These are phyloP conservation scores for Colletotrichum lini DNA, from an alignment of 2,329 filamentous ascomycete species.

Conservation along the genomic window DNA sequence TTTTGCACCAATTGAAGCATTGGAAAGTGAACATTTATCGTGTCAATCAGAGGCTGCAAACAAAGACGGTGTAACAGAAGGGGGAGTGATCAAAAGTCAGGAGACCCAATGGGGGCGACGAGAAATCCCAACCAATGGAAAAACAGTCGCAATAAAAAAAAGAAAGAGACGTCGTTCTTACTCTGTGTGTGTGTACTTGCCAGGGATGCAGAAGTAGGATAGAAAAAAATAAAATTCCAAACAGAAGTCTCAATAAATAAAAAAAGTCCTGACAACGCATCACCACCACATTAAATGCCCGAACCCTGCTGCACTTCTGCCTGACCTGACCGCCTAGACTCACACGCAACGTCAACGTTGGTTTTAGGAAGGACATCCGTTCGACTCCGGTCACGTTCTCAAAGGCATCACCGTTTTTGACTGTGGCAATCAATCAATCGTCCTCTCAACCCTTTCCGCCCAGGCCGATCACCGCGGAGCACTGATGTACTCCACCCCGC, in stretches of 20 bases:
- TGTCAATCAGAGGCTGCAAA: constrained; percentile 35
- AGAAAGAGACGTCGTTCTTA: not conserved
- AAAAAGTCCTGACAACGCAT: constrained; percentile 62
- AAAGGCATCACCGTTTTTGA: constrained; percentile 11
- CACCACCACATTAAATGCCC: constrained; percentile 62
- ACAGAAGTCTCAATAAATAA: constrained; percentile 33
- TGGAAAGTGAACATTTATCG: constrained; percentile 16
- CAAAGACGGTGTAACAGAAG: constrained; percentile 8
- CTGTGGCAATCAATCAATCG: constrained; percentile 1
- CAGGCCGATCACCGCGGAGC: constrained; percentile 27
- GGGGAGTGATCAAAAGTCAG: not conserved
- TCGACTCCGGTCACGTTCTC: constrained; percentile 12
- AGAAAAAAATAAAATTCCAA: constrained; percentile 32
- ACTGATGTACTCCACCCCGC: constrained; percentile 27
- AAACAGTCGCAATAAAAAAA: constrained; percentile 22
- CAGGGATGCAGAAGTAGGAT: not conserved
- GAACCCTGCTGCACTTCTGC: constrained; percentile 62
- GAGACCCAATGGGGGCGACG: constrained; percentile 6
- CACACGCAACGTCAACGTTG: constrained; percentile 7
- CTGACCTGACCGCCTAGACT: constrained; percentile 53
- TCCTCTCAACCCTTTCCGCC: not conserved
- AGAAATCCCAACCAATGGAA: constrained; percentile 10
- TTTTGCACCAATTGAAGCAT: constrained; percentile 37
- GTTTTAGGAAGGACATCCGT: not conserved
- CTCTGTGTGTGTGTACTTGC: not conserved